phyloP scores from a whole-genome alignment of 345 rosid species.

The Brassica rapa region DNA sequence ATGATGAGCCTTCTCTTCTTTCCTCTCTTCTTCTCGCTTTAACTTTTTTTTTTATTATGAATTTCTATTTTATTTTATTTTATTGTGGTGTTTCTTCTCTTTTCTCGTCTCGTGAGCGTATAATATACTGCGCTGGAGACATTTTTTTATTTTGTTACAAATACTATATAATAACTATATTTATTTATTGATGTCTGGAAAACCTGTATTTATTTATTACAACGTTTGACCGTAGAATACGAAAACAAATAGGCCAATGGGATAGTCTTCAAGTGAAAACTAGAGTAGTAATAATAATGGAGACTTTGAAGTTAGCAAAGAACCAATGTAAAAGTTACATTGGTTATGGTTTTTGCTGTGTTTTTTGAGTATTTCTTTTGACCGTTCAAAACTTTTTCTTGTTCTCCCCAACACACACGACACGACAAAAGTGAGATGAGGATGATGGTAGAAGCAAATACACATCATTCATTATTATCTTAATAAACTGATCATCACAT shows the following conservation, averaged over 20 bases:
- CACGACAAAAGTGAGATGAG: constrained; percentile 9
- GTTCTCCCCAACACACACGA: constrained; percentile 7
- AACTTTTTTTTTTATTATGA: constrained; percentile 14
- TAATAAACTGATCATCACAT: background rate
- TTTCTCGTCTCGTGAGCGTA: constrained; percentile 20
- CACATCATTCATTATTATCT: background rate
- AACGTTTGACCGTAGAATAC: background rate
- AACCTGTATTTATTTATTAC: background rate
- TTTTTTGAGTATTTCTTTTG: constrained; percentile 18
- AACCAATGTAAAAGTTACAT: constrained; percentile 13
- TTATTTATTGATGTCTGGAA: background rate
- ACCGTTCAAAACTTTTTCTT: constrained; percentile 30
- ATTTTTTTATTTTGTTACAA: background rate
- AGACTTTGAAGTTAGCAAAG: constrained; percentile 22
- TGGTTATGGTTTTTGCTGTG: constrained; percentile 12
- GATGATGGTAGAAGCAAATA: constrained; percentile 12
- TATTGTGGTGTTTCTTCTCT: background rate
- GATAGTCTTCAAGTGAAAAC: background rate
- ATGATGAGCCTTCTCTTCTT: background rate
- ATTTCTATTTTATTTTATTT: background rate
- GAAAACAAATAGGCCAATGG: background rate
- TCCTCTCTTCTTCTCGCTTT: constrained; percentile 13
- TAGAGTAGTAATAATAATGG: background rate
- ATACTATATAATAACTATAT: background rate
- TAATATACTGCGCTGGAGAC: constrained; percentile 38